Conservation (phyloP, 805 yeast genomes). For the Zygoascus ofunaensis region DNA sequence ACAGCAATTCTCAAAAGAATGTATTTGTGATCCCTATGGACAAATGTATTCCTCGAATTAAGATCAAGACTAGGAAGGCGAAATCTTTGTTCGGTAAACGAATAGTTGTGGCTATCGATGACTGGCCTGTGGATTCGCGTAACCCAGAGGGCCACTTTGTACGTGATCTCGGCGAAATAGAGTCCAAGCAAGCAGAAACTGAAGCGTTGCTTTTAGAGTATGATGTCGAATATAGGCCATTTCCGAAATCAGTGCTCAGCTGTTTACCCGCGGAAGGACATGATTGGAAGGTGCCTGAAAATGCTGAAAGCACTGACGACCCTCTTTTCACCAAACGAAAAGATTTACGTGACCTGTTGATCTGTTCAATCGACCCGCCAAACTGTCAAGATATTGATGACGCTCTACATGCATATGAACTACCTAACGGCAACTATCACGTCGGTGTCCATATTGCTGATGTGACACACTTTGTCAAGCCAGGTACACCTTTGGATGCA, state of each 20-base stretch:
- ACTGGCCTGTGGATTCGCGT: conserved; percentile 80
- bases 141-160: conserved; percentile 94
- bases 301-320: conserved; percentile 28
- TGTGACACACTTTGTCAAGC: conserved; percentile 93
- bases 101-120: conserved; percentile 83
- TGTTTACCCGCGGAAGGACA: conserved; percentile 93
- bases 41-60: conserved; percentile 71
- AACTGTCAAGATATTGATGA: conserved; percentile 98
- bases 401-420: conserved; percentile 77
- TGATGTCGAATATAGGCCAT: conserved; percentile 94
- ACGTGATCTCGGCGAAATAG: conserved; percentile 79
- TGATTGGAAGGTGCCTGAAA: conserved; percentile 80
- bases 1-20: conserved; percentile 60
- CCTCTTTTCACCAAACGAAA: conserved; percentile 45
- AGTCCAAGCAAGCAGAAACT: conserved; percentile 89
- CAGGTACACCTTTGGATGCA: conserved; percentile 81
- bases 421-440: conserved; percentile 91
- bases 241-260: conserved; percentile 80
- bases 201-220: conserved; percentile 90
- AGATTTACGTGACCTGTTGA: conserved; percentile 80
- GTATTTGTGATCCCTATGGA: conserved; percentile 89
- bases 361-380: conserved; percentile 97
- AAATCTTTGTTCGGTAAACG: conserved; percentile 76
- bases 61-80: conserved; percentile 83
- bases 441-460: conserved; percentile 99